Evolutionary conservation across 805 yeast genomes (phyloP), one percentile per base, ranked within the genome.

Genomic region (Metschnikowia gruessii): DNA sequence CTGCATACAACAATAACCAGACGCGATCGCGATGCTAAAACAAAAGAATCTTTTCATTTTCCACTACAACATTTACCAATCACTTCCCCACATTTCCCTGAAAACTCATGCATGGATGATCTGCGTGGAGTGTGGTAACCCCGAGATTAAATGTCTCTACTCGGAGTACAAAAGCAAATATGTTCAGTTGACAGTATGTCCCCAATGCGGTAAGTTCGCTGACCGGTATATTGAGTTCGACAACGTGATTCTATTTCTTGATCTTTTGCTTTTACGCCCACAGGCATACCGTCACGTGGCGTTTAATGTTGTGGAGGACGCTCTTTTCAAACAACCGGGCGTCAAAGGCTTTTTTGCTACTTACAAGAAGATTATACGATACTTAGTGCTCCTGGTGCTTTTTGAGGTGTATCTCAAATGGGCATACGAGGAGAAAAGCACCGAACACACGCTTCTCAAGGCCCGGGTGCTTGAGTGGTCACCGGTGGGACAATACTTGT

Each of bases 181-280:
- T 57, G 87, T 92, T 40, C 81, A 86, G 53, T 75, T 89, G 32
- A 83, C 95, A 0, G 82, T 82, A 28, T 94, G 98, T 59, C 68
- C 79, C 2, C 62, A 68, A 24, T 94, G 99, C 63, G 75, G 79
- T 26, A 72, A 76, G 42, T 81, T 86, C 18, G 95, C 90, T 2
- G 99, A 94, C 65, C 85, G 86, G 61, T 94, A 94, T 66, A 83
- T 92, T 26, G 99, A 94, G 63, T 84, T 81, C 53, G 99, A 94
- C 63, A 78, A 81, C 46, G 95, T 92, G 7, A 70, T 94, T 2
- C 69, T 92, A 17, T 86, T 88, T 61, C 82, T 94, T 18, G 98
- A 94, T 58, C 74, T 92, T 37, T 67, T 94, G 44, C 75, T 94
- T 11, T 68, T 94, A 55, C 88, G 91, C 58, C 90, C 94, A 2